These are phyloP conservation scores for Rhododendron williamsianum DNA, from an alignment of 148 eudicot genomes.

Conservation along the genomic window DNA sequence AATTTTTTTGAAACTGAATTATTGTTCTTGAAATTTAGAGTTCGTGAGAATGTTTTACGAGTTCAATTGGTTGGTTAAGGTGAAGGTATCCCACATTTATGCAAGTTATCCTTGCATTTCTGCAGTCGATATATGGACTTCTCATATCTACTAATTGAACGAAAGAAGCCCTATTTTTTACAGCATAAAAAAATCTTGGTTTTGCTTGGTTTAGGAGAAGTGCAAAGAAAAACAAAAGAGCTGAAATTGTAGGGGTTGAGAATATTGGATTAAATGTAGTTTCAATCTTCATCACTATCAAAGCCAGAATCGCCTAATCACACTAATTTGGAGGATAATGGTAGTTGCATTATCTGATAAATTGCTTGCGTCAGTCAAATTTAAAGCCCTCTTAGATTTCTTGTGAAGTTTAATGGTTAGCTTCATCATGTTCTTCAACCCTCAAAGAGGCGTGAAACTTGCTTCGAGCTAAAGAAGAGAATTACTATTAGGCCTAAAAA, in stretches of 20 bases:
- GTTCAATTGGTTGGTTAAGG: neutral
- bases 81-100: neutral
- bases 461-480: neutral
- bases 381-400: neutral
- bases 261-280: neutral
- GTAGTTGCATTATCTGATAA: neutral
- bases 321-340: neutral
- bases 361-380: neutral
- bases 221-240: neutral
- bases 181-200: too few relatives aligned
- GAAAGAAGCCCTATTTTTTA: neutral
- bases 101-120: neutral
- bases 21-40: neutral
- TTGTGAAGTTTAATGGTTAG: neutral
- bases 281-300: neutral
- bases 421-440: neutral
- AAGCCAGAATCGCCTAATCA: neutral
- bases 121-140: neutral
- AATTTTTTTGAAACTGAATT: neutral
- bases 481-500: neutral
- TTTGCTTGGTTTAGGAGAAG: neutral
- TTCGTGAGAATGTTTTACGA: neutral
- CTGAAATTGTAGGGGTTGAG: neutral
- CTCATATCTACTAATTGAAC: neutral
- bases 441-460: neutral